Evolutionary conservation across 441 rosid genomes (phyloP), one percentile per base, ranked within the genome.

Genomic region (Aleurites moluccanus): DNA sequence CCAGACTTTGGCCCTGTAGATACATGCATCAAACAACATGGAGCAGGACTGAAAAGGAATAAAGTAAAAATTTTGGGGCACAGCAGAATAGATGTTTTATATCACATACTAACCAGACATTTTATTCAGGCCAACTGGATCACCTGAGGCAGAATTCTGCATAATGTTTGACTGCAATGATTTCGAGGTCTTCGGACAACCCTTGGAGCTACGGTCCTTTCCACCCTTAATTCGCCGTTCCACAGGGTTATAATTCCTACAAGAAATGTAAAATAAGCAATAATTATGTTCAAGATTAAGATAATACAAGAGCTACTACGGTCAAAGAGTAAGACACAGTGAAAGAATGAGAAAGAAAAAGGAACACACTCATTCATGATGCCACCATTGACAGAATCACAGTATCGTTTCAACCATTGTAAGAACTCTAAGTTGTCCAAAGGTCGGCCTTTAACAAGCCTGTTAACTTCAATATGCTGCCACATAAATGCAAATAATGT

Each of bases 311-410:
- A 20, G 47, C 21, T 62, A 28, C 10, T 11, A 47, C 53, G 50
- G 30, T 23, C 20, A 67, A 61, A 23, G 18, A 20, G 40, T 11
- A 33, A 59, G 61, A 75, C 49, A 38, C 18, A 74, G 64, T 33
- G 8, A 28, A 42, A 33, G 56, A 49, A 57, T n/a, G 10, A 44
- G 62, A 49, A 74, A 72, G 69, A 67, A 44, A 52, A 47, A 75
- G 47, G 64, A 35, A 59, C 83, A 57, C 87, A 95, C 99, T 96
- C 97, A 44, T 93, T 93, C 97, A 96, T 88, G 55, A 92, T 91
- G 85, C 98, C 99, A 77, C 98, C 99, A 77, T 96, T 96, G 4
- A 92, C 82, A 73, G 98, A 94, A 87, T 96, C 99, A 77, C 99
- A 96, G 80, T 89, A 92, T 64, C 97, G 90, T 80, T 92, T 96